Conservation (phyloP, 768 basidiomycete genomes). For the Tricholoma furcatifolium region DNA sequence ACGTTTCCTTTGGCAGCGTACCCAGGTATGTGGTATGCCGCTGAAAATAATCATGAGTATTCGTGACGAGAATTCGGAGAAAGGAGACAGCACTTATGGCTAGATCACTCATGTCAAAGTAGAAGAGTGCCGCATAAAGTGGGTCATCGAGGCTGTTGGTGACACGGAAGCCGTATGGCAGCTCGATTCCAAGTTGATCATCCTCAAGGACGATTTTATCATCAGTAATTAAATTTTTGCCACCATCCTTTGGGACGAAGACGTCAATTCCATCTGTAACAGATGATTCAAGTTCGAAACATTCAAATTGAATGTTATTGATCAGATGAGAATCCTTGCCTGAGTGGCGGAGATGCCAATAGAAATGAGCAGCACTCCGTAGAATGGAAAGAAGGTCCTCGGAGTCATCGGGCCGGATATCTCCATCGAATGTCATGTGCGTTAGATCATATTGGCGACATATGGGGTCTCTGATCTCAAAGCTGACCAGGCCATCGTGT, state of each 20-base stretch:
- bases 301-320: neutral
- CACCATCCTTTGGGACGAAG: neutral
- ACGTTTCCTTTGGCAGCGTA: neutral
- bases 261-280: neutral
- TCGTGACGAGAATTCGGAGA: too few species aligned
- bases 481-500: neutral
- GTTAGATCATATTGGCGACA: neutral
- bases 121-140: constrained; percentile 4
- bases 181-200: too few species aligned
- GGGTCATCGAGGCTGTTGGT: neutral
- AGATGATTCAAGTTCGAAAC: neutral
- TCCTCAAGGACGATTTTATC: neutral
- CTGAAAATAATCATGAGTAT: neutral
- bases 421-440: neutral
- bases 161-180: neutral
- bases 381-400: neutral
- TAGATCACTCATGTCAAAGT: constrained; percentile 1
- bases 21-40: neutral
- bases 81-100: neutral
- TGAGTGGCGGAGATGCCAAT: neutral
- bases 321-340: neutral
- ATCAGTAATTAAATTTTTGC: too few species aligned
- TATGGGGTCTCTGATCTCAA: neutral
- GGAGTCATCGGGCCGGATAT: neutral
- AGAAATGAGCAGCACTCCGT: constrained; percentile 1